Base-by-base conservation (phyloP, 306 rosid species). In the Acacia confusa region DNA sequence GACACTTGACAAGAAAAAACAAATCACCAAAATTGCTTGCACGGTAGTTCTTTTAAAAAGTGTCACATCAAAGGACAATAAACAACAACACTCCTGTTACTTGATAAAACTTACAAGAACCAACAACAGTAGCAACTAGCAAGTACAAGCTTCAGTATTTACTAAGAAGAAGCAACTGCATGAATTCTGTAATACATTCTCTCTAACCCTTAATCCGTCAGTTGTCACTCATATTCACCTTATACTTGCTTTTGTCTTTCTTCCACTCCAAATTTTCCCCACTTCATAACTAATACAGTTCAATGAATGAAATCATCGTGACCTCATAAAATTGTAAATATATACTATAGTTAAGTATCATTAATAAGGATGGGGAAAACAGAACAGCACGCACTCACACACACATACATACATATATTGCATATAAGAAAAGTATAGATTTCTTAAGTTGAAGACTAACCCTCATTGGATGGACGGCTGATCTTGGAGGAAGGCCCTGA, bases 401-500 rank as follows among this genome's bases (percentile, higher is more conserved):
- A 45, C 40, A 6, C 40, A 36, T 6, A 6, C 8, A 36, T 16
- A 87, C 76, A 64, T 12, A 61, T 41, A 70, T 78, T 47, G 44
- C 65, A 64, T 17, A 16, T 13, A 15, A 68, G 70, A 60, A 81
- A 66, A 50, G 85, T 50, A 30, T 16, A 61, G 14, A 86, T 50
- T 22, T 17, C n/a, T 9, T 36, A 69, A 82, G 74, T 58, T 70
- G 66, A 73, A 41, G 48, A 89, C 90, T 81, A 69, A 95, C 99
- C 98, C 99, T 93, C 99, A 95, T 95, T 28, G 99, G 99, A 88
- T 95, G 98, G 72, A 95, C 99, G 3, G 89, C 79, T 20, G 98
- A 92, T 92, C 99, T 90, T 78, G 99, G 99, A 88, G 99, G 99
- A 81, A 91, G 93, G 58, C 97, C 99, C 99, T 95, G 97, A 83